Evolutionary conservation across 192 early-diverging fungal species (phyloP).

Genomic region (Coemansia reversa): DNA sequence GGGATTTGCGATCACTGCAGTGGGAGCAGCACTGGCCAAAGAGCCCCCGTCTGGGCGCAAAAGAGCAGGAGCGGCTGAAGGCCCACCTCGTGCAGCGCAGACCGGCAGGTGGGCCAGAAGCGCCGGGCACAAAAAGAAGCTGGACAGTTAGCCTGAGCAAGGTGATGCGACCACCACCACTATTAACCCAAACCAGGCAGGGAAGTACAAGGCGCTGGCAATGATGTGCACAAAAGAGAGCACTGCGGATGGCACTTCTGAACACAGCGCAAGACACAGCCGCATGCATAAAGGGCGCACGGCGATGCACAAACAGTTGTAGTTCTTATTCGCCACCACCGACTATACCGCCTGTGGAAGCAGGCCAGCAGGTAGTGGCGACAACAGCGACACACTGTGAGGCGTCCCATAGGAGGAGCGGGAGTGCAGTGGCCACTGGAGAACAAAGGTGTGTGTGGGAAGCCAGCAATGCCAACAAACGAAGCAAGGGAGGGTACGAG

Average conservation of each 20-base stretch:
- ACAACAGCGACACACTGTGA: background rate
- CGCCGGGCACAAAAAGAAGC: background rate
- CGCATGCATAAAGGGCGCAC: background rate
- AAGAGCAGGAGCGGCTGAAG: background rate
- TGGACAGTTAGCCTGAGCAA: too few species aligned
- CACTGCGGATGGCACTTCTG: background rate
- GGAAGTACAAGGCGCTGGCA: background rate
- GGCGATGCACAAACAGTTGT: background rate
- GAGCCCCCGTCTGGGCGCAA: background rate
- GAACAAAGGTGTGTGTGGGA: background rate
- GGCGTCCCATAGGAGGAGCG: background rate
- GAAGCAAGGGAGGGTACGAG: background rate
- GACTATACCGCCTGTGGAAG: background rate
- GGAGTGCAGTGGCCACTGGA: background rate
- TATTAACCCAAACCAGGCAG: background rate
- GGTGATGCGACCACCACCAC: background rate
- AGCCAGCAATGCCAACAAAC: background rate
- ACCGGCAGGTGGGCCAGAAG: background rate
- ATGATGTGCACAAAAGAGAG: background rate
- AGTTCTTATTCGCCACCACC: background rate
- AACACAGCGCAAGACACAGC: background rate
- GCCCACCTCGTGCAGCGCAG: background rate
- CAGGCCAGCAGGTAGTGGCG: background rate
- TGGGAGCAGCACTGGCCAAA: background rate
- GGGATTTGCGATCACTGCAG: constrained; percentile 34